Evolutionary conservation across 2,329 filamentous ascomycete genomes (phyloP).

Genomic region (Aspergillus eucalypticola): DNA sequence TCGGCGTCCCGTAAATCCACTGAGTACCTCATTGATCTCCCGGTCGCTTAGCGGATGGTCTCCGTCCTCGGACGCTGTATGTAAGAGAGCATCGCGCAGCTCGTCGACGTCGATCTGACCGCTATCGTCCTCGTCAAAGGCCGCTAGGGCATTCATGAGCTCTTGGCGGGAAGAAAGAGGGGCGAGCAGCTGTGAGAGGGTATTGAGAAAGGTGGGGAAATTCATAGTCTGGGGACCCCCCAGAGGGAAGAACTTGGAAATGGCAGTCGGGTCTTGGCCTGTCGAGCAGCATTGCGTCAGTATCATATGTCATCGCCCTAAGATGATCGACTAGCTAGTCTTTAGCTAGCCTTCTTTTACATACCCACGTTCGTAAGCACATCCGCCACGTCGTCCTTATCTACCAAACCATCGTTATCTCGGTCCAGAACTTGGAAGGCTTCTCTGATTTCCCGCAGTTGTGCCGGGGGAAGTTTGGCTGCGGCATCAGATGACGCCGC

Average conservation of each 20-base stretch:
- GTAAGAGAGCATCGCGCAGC: slow-evolving; percentile 76
- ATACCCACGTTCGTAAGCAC: slow-evolving; percentile 83
- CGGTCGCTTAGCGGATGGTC: slow-evolving; percentile 62
- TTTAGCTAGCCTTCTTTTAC: slow-evolving; percentile 9
- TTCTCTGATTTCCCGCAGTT: slow-evolving; percentile 85
- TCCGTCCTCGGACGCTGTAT: slow-evolving; percentile 76
- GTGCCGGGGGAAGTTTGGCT: slow-evolving; percentile 67
- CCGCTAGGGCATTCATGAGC: slow-evolving; percentile 84
- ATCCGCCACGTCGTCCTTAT: slow-evolving; percentile 78
- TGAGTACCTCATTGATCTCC: slow-evolving; percentile 85
- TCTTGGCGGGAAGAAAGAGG: slow-evolving; percentile 76
- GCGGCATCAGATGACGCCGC: slow-evolving; percentile 37
- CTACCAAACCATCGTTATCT: slow-evolving; percentile 80
- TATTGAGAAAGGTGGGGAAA: slow-evolving; percentile 82
- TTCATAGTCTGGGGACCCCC: slow-evolving; percentile 71
- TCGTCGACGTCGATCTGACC: slow-evolving; percentile 86
- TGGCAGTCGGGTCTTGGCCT: slow-evolving; percentile 75
- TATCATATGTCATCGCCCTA: neutral
- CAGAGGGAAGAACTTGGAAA: slow-evolving; percentile 81
- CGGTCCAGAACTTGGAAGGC: slow-evolving; percentile 92
- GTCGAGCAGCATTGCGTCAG: slow-evolving; percentile 8
- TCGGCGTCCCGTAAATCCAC: slow-evolving; percentile 78
- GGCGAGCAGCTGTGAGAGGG: slow-evolving; percentile 71
- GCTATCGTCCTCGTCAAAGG: slow-evolving; percentile 93
- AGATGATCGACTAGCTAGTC: neutral